These are phyloP conservation scores for Kipferlia bialata DNA, from an alignment of 78 protist species.

Conservation along the genomic window DNA sequence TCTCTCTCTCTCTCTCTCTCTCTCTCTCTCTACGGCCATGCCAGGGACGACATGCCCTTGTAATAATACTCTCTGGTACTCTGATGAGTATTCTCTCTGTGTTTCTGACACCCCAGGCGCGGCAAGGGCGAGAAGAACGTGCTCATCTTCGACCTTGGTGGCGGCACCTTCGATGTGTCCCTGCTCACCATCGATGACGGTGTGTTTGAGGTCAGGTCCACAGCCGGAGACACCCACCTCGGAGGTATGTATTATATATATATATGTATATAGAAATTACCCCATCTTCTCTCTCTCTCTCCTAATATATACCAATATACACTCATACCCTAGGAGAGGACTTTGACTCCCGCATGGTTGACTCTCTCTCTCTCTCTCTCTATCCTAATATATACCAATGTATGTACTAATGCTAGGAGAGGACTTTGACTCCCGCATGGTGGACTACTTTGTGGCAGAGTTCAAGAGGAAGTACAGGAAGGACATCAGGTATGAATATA, in stretches of 20 bases:
- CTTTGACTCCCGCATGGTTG: conserved; percentile 52
- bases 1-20: no score
- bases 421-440: conserved; percentile 58
- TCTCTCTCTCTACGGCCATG: no score
- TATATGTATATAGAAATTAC: no score
- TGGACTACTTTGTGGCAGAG: conserved; percentile 35
- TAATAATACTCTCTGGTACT: no score
- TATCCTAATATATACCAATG: no score
- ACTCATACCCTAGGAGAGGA: conserved; percentile 78
- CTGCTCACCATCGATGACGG: conserved; percentile 70
- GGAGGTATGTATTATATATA: conserved; percentile 78
- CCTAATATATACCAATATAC: no score
- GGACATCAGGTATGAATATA: no score
- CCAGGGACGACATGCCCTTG: no score
- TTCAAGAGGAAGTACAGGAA: conserved; percentile 55
- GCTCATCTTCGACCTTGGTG: conserved; percentile 63
- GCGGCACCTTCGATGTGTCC: conserved; percentile 74
- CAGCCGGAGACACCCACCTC: conserved; percentile 74
- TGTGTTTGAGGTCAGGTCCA: conserved; percentile 87
- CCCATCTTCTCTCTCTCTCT: no score
- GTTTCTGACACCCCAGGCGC: no score
- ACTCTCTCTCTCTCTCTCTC: no score
- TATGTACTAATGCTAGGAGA: conserved; percentile 63
- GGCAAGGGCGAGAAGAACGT: conserved; percentile 58
- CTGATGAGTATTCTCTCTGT: no score